Evolutionary conservation across 306 rosid genomes (phyloP), one percentile per base, ranked within the genome.

Genomic region (Castanea mollissima): DNA sequence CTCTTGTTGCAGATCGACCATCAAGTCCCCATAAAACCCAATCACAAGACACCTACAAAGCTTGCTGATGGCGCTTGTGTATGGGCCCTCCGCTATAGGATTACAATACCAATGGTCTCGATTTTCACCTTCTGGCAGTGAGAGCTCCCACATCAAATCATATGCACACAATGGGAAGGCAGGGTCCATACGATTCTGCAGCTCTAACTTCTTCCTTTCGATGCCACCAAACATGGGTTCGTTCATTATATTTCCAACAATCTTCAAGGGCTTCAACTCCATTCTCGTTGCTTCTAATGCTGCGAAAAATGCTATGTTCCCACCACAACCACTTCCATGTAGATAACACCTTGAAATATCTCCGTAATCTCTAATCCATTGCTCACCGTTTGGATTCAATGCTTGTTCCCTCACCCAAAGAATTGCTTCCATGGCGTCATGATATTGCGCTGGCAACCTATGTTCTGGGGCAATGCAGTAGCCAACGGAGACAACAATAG

Each of bases 201-300:
- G 81, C 86, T 93, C 96, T 0, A 96, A 91, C 0, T n/a, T 2
- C 0, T 80, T 83, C 60, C 94, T 86, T 21, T 82, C 84, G 19
- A 69, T 78, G 4, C 94, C 97, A 0, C 92, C 88, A 21, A 88
- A 88, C 93, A 90, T 88, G 1, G 97, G 94, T 41, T 93, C 97
- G 65, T 93, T 88, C 93, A 91, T 70, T 1, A 91, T 72, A 2
- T 90, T n/a, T 3, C 97, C 98, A 0, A 51, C 13, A 21, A 93
- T 84, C 19, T 62, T 81, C 60, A 93, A 4, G 1, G 96, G 93
- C 52, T 74, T 55, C n/a, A 91, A 34, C 0, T 88, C 27, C 1
- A 19, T 0, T 0, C 78, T 69, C 0, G 1, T n/a, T 4, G 62
- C 57, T 18, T 68, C 56, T 10, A 90, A 10, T 0, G 85, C 87